Conservation (phyloP, 2,329 filamentous ascomycete species). For the Fusarium chaquense region DNA sequence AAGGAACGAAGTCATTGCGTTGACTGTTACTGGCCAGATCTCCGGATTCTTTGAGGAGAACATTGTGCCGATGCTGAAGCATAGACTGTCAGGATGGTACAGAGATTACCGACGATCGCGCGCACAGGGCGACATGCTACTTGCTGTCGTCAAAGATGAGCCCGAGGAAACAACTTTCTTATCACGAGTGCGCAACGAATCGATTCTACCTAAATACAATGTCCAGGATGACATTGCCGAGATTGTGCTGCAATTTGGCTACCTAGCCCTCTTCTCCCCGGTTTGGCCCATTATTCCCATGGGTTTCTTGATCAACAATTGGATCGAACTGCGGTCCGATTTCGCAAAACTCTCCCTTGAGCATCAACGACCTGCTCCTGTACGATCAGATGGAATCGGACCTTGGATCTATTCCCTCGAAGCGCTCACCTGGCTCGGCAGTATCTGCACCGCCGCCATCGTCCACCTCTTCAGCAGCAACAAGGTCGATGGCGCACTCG, state of each 20-base stretch:
- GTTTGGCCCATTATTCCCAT: slow-evolving; percentile 81
- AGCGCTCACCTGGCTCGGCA: slow-evolving; percentile 78
- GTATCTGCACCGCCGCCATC: slow-evolving; percentile 77
- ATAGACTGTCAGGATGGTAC: slow-evolving; percentile 64
- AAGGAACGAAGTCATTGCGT: slow-evolving; percentile 79
- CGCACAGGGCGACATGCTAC: slow-evolving; percentile 58
- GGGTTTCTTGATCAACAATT: slow-evolving; percentile 81
- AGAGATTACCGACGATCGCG: slow-evolving; percentile 53
- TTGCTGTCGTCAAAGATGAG: slow-evolving; percentile 65
- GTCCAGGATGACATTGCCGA: slow-evolving; percentile 80
- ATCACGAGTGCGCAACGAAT: slow-evolving; percentile 72
- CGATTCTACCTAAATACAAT: slow-evolving; percentile 76
- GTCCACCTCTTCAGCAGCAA: slow-evolving; percentile 77
- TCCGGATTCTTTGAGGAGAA: slow-evolving; percentile 79
- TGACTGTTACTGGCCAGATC: slow-evolving; percentile 78
- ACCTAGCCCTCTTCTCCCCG: slow-evolving; percentile 78
- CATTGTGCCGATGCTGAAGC: slow-evolving; percentile 75
- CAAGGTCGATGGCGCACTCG: slow-evolving; percentile 61
- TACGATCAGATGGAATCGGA: slow-evolving; percentile 78
- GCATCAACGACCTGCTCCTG: slow-evolving; percentile 76
- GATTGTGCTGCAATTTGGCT: slow-evolving; percentile 80
- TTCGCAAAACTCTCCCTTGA: slow-evolving; percentile 82
- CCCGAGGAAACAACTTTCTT: slow-evolving; percentile 74
- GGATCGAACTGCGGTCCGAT: slow-evolving; percentile 81
- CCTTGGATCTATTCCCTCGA: slow-evolving; percentile 77